phyloP scores from a whole-genome alignment of 179 eudicot species.

The Sideroxylon spinosum region DNA sequence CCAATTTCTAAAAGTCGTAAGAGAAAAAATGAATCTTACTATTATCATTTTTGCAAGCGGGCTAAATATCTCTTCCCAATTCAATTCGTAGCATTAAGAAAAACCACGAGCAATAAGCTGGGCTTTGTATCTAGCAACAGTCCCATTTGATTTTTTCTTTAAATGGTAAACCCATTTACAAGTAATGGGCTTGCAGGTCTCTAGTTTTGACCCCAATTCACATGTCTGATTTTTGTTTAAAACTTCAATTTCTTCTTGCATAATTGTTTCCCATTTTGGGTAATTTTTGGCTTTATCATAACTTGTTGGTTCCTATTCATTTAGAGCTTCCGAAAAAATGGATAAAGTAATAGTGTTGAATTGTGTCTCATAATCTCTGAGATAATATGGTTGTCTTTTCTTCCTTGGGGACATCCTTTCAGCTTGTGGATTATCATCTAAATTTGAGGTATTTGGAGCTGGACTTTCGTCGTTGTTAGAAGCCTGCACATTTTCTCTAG shows the following conservation, averaged over 20 bases:
- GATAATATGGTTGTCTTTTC: neutral
- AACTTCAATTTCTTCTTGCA: slow-evolving; percentile 5
- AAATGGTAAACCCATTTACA: slow-evolving; percentile 3
- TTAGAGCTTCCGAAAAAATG: neutral
- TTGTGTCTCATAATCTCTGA: slow-evolving; percentile 1
- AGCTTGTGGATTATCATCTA: neutral
- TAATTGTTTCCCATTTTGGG: neutral
- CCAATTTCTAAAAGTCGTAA: neutral
- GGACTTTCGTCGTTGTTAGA: neutral
- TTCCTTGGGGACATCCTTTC: neutral
- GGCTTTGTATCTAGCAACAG: slow-evolving; percentile 6
- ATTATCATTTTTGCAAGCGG: neutral
- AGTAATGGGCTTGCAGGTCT: neutral
- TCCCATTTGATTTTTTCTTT: neutral
- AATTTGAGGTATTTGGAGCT: neutral
- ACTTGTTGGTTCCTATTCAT: slow-evolving; percentile 6
- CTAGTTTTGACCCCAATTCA: neutral
- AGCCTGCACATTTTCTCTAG: neutral
- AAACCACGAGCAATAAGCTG: slow-evolving; percentile 10
- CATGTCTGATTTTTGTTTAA: slow-evolving; percentile 5
- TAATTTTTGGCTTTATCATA: slow-evolving; percentile 5
- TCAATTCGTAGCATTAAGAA: neutral
- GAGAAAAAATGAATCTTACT: neutral
- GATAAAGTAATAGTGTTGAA: neutral
- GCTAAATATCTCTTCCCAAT: neutral